phyloP scores from a whole-genome alignment of 2,329 filamentous ascomycete genomes.

The Apiospora saccharicola region DNA sequence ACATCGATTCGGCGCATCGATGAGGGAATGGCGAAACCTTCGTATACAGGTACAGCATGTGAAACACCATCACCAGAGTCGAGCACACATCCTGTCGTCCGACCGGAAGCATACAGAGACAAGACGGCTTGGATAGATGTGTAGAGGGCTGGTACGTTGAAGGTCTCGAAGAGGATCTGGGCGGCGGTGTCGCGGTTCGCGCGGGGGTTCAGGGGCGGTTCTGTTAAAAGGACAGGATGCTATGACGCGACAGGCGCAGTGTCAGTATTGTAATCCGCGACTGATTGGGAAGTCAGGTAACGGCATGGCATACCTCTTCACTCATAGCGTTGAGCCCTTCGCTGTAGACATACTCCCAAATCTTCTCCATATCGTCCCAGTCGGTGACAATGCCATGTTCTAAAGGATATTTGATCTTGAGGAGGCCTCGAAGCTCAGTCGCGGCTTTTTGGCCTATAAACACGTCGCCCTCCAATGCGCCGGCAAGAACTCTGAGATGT shows the following conservation, averaged over 20 bases:
- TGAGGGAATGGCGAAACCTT: conserved; percentile 95
- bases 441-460: conserved; percentile 93
- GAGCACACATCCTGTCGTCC: conserved; percentile 94
- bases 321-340: conserved; percentile 96
- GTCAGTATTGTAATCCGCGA: not conserved
- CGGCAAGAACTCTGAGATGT: conserved; percentile 93
- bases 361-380: conserved; percentile 99
- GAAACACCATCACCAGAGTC: conserved; percentile 97
- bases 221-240: conserved; percentile 95
- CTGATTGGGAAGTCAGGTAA: conserved; percentile 23
- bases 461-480: conserved; percentile 92
- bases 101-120: conserved; percentile 92
- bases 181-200: conserved; percentile 95
- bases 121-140: conserved; percentile 97
- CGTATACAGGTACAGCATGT: conserved; percentile 96
- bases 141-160: conserved; percentile 96
- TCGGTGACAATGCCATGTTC: conserved; percentile 99
- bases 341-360: conserved; percentile 97
- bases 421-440: conserved; percentile 85
- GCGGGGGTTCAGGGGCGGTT: conserved; percentile 93
- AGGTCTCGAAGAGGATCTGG: conserved; percentile 98
- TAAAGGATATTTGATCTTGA: conserved; percentile 95
- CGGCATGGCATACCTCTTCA: conserved; percentile 75
- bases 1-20: conserved; percentile 96
- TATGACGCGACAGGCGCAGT: conserved; percentile 43